A percentile compares a stretch with the other conserved stretches of the same genome.
These are phyloP conservation scores for Echria macrotheca DNA, from an alignment of 495 filamentous ascomycete species.

Conservation along the genomic window DNA sequence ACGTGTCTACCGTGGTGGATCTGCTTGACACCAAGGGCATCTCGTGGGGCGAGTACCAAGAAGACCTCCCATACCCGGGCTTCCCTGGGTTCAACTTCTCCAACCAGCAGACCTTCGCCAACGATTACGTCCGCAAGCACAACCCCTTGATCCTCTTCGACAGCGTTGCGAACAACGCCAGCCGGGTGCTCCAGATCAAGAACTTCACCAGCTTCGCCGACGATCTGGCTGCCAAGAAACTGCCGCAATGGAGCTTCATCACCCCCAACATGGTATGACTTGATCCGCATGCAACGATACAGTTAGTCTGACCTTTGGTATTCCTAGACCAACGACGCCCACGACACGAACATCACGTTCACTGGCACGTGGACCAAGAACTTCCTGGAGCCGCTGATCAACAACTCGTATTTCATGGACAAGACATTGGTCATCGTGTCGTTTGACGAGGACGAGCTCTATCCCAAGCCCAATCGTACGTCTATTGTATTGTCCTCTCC, in stretches of 20 bases:
- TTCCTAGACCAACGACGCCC: too few relatives aligned
- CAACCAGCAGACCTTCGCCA: conserved; percentile 46
- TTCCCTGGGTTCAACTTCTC: conserved; percentile 52
- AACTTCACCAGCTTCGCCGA: conserved; percentile 58
- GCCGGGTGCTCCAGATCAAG: conserved; percentile 58
- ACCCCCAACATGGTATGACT: conserved; percentile 71
- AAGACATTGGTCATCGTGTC: conserved; percentile 63
- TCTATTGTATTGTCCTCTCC: too few relatives aligned
- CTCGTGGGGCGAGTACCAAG: conserved; percentile 65
- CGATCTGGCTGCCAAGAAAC: conserved; percentile 50
- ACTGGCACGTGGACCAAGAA: conserved; percentile 52
- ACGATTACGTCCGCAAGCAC: conserved; percentile 76
- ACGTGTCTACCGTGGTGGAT: conserved; percentile 64
- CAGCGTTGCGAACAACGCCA: conserved; percentile 48
- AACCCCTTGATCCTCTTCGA: conserved; percentile 62
- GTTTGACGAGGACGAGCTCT: conserved; percentile 62
- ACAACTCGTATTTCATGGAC: conserved; percentile 61
- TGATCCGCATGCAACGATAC: too few relatives aligned
- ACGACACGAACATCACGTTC: conserved; percentile 60
- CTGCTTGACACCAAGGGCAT: conserved; percentile 63
- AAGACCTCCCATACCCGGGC: conserved; percentile 63
- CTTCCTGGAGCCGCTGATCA: conserved; percentile 59
- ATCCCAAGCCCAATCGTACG: conserved; percentile 24
- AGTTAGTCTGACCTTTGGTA: neutral
- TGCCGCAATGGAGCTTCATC: conserved; percentile 71